Conservation (phyloP, 1,139 yeast species). For the Hansenula anomala region DNA sequence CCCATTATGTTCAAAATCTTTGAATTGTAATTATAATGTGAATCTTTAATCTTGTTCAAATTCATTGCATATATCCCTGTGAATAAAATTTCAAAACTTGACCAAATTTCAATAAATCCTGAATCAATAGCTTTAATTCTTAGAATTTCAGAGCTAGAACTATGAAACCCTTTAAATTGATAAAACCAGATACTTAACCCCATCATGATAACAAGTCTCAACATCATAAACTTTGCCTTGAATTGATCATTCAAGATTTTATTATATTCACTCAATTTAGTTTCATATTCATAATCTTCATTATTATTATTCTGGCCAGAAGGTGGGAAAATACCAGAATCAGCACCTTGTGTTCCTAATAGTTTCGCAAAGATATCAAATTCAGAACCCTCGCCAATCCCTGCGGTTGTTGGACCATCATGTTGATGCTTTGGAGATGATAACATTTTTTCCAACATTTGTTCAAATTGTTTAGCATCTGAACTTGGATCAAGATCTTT, state of each 20-base stretch:
- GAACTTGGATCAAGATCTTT: background rate
- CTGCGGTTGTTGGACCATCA: too few relatives aligned
- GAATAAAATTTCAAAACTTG: slow-evolving; percentile 29
- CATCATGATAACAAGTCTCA: slow-evolving; percentile 16
- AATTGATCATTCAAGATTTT: slow-evolving; percentile 14
- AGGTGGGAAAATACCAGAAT: background rate
- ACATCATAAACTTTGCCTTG: slow-evolving; percentile 19
- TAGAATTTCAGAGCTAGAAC: slow-evolving; percentile 12
- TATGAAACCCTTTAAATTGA: slow-evolving; percentile 10
- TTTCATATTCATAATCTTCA: slow-evolving; percentile 13
- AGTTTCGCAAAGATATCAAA: slow-evolving; percentile 1
- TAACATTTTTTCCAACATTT: slow-evolving; percentile 16
- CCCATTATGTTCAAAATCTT: slow-evolving; percentile 17
- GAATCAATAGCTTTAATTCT: slow-evolving; percentile 18
- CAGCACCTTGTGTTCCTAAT: background rate
- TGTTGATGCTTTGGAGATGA: slow-evolving; percentile 9
- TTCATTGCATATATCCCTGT: slow-evolving; percentile 28
- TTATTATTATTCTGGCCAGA: too few relatives aligned
- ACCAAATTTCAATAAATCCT: slow-evolving; percentile 31
- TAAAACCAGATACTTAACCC: slow-evolving; percentile 11
- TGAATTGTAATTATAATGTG: slow-evolving; percentile 21
- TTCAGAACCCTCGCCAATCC: background rate
- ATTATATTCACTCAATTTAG: slow-evolving; percentile 13
- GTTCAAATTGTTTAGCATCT: slow-evolving; percentile 19
- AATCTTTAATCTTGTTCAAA: slow-evolving; percentile 24